These are phyloP conservation scores for Adansonia gregorii DNA, from an alignment of 441 rosid genomes.

Conservation along the genomic window DNA sequence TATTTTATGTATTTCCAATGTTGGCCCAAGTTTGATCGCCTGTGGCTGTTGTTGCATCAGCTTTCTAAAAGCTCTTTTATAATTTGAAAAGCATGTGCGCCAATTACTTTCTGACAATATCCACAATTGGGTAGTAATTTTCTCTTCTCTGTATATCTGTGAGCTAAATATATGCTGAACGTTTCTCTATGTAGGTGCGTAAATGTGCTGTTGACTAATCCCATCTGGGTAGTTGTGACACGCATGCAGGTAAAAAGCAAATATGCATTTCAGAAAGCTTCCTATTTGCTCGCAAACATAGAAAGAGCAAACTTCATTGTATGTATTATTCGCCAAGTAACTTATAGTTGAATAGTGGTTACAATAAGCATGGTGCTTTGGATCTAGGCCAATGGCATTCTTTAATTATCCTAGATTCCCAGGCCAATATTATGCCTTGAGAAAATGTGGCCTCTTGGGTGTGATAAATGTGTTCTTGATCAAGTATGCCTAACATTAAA, in stretches of 20 bases:
- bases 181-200: conserved; percentile 60
- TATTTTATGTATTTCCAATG: neutral
- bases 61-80: neutral
- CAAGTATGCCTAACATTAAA: neutral
- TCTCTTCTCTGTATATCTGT: conserved; percentile 6
- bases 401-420: conserved; percentile 8
- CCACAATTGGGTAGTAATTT: conserved; percentile 2
- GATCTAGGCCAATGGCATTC: neutral
- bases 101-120: neutral
- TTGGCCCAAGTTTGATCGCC: neutral
- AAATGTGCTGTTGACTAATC: conserved; percentile 90
- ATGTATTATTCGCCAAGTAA: neutral
- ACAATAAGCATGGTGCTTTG: neutral
- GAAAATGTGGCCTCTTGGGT: neutral
- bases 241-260: conserved; percentile 81
- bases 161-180: conserved; percentile 22
- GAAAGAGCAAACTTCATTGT: neutral
- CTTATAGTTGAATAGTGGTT: neutral
- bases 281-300: conserved; percentile 20
- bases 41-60: neutral
- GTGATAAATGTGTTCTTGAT: neutral
- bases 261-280: conserved; percentile 11
- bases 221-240: conserved; percentile 96
- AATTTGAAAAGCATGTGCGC: neutral
- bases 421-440: neutral